Percentiles rank a stretch among this genome's conserved stretches.
Conservation (phyloP, 2,329 filamentous ascomycete species). For the Aspergillus transmontanensis region DNA sequence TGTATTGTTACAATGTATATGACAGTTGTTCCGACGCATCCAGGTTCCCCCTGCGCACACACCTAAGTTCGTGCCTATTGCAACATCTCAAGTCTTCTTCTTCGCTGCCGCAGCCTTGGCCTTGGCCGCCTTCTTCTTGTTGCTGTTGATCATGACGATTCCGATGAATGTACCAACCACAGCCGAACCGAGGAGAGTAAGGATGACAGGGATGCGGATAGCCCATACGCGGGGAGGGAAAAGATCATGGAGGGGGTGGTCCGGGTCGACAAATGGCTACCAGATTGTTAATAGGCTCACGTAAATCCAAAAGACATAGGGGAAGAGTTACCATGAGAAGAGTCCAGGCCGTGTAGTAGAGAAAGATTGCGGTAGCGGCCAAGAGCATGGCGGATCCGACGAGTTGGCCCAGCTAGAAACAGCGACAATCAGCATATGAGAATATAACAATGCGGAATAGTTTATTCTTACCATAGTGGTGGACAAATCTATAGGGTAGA, state of each 20-base stretch:
- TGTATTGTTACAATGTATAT: conserved; percentile 12
- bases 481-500: neutral
- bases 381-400: conserved; percentile 76
- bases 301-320: neutral
- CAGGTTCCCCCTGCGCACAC: conserved; percentile 5
- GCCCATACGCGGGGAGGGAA: conserved; percentile 98
- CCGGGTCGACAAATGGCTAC: conserved; percentile 94
- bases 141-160: conserved; percentile 98
- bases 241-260: conserved; percentile 89
- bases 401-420: conserved; percentile 83
- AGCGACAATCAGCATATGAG: neutral
- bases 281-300: neutral
- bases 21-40: conserved; percentile 6
- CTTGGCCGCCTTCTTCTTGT: conserved; percentile 96
- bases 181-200: conserved; percentile 86
- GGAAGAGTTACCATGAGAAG: conserved; percentile 77
- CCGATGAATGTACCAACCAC: conserved; percentile 95
- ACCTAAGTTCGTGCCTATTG: neutral
- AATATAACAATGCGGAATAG: neutral
- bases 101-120: conserved; percentile 76
- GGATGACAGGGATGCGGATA: conserved; percentile 95
- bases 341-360: conserved; percentile 98
- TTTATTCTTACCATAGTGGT: conserved; percentile 30
- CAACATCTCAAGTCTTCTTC: conserved; percentile 73
- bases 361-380: conserved; percentile 71